These are phyloP conservation scores for Vigna nakashimae DNA, from an alignment of 306 rosid genomes.

Conservation along the genomic window DNA sequence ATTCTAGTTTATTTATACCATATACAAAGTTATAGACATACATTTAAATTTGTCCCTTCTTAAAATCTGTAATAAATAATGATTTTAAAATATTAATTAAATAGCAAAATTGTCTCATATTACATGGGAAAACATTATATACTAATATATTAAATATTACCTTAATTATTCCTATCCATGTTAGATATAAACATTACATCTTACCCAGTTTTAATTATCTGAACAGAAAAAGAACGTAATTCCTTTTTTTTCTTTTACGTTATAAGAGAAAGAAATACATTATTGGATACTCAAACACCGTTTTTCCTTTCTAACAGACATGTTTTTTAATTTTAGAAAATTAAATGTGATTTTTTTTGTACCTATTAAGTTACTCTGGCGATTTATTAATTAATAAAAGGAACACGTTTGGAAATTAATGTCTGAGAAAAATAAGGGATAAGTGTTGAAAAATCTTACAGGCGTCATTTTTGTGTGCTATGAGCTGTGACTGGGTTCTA, in stretches of 20 bases:
- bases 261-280: background rate
- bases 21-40: too few relatives aligned
- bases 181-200: background rate
- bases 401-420: background rate
- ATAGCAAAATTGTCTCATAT: background rate
- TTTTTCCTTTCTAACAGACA: background rate
- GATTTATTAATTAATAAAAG: too few relatives aligned
- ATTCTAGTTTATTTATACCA: too few relatives aligned
- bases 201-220: background rate
- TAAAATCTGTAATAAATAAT: too few relatives aligned
- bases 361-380: background rate
- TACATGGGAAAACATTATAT: background rate
- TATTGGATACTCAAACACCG: background rate
- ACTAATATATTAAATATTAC: background rate
- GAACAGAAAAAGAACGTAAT: background rate
- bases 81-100: background rate
- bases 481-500: conserved; percentile 42
- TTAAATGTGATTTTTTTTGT: background rate
- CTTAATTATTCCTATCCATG: background rate
- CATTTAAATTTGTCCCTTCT: too few relatives aligned
- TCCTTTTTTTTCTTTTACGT: too few relatives aligned
- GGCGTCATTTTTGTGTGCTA: conserved; percentile 38
- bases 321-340: background rate
- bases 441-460: conserved; percentile 16
- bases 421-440: background rate